Evolutionary conservation across 257 asterid species (phyloP).

Genomic region (Solanum peruvianum): DNA sequence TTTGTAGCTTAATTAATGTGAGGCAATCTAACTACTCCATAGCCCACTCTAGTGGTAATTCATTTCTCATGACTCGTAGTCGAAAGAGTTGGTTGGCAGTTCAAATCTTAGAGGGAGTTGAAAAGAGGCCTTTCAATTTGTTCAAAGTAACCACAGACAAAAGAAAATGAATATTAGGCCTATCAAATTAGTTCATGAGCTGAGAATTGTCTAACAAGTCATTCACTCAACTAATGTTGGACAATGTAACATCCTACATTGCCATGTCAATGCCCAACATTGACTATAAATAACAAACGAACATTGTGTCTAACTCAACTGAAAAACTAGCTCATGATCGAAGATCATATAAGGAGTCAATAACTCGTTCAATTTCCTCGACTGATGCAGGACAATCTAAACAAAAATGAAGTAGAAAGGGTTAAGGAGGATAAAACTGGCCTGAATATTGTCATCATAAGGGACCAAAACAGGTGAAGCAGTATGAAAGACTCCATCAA

Average conservation of each 20-base stretch:
- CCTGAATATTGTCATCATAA: slow-evolving; percentile 50
- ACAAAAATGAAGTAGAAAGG: not conserved
- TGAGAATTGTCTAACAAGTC: not conserved
- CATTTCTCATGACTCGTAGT: not conserved
- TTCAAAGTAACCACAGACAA: not conserved
- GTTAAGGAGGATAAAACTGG: not conserved
- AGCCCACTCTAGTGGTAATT: not conserved
- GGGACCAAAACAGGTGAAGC: slow-evolving; percentile 81
- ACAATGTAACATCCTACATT: not conserved
- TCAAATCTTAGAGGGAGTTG: not conserved
- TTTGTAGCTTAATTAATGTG: not conserved
- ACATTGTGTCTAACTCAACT: not conserved
- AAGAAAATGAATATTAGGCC: not conserved
- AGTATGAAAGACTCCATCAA: slow-evolving; percentile 83
- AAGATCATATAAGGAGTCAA: too few species aligned
- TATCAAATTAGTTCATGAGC: not conserved
- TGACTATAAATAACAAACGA: not conserved
- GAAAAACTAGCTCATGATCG: not conserved
- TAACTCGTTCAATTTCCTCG: too few species aligned
- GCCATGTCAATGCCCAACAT: not conserved
- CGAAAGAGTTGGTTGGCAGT: not conserved
- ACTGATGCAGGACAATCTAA: not conserved
- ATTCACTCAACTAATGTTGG: not conserved
- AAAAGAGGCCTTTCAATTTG: not conserved
- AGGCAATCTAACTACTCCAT: not conserved